These are phyloP conservation scores for Aspergillus neotritici DNA, from an alignment of 2,329 filamentous ascomycete species.

Conservation along the genomic window DNA sequence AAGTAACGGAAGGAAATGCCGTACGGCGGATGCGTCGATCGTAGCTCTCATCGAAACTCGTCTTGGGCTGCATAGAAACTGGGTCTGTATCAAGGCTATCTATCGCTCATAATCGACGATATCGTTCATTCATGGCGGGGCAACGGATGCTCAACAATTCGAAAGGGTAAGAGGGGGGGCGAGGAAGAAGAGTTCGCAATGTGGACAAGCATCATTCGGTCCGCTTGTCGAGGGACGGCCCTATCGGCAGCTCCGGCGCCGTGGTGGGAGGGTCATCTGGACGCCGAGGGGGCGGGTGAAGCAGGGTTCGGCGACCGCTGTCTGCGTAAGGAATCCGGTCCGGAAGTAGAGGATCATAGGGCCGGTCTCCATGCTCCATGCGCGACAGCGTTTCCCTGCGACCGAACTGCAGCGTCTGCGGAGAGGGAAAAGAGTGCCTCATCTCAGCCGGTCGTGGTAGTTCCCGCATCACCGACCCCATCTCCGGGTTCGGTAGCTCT, in stretches of 20 bases:
- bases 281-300: constrained; percentile 19
- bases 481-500: constrained; percentile 17
- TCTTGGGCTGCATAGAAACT: constrained; percentile 12
- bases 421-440: constrained; percentile 26
- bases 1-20: constrained; percentile 2
- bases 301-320: constrained; percentile 19
- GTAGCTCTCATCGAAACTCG: constrained; percentile 13
- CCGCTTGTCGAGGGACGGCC: constrained; percentile 15
- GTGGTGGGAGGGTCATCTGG: constrained; percentile 19
- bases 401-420: constrained; percentile 25
- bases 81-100: constrained; percentile 25
- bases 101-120: constrained; percentile 26
- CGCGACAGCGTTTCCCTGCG: constrained; percentile 23
- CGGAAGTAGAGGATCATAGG: constrained; percentile 16
- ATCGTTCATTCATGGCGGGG: constrained; percentile 20
- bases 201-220: constrained; percentile 10
- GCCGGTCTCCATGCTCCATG: constrained; percentile 20
- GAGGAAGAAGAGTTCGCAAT: not conserved
- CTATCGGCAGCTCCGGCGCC: constrained; percentile 16
- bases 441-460: constrained; percentile 23
- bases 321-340: constrained; percentile 23
- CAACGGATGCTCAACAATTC: constrained; percentile 7
- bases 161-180: not conserved
- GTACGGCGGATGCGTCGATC: constrained; percentile 10
- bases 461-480: constrained; percentile 21